Base-by-base conservation (phyloP, 306 rosid species). In the Trifolium fragiferum region DNA sequence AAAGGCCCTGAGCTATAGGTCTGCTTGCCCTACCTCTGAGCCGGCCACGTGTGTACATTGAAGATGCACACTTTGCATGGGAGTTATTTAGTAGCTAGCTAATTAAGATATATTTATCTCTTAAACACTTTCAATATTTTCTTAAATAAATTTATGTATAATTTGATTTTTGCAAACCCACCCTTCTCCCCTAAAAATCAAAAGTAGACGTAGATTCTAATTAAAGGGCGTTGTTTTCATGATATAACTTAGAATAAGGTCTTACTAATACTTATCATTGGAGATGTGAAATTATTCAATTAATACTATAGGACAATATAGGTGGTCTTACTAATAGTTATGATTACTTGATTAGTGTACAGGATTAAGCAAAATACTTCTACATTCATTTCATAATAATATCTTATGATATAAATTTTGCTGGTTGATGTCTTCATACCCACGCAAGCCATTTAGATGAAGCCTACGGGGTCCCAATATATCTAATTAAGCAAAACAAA, bases 391-490 rank as follows among this genome's bases (percentile, higher is more conserved):
- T 77, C 35, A 81, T 67, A 33, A n/a, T 77, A 69, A 38, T 74
- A 65, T 6, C 20, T 60, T 80, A 40, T 78, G 53, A 66, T 49
- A 75, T 57, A 30, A 67, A 49, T 68, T 63, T 81, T 49, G 61
- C 43, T 58, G 76, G 85, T 49, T 58, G 84, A 67, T 84, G 69
- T 72, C 90, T 82, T 86, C 68, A 70, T 53, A 72, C 76, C 78
- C 87, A 86, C 82, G 90, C 89, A 49, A 86, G 80, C 80, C 73
- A 51, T 81, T 66, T 2, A 64, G 10, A 84, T 80, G 81, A 86
- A 80, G 76, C 70, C 75, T 47, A 60, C 7, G 71, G 89, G 87
- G 91, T 64, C 82, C 86, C 80, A 53, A 15, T 30, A 30, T 30
- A 30, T 79, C 66, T 68, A 35, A 69, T 64, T 78, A 50, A 82